Percentiles rank a stretch among this genome's conserved stretches.
These are phyloP conservation scores for Microcos paniculata DNA, from an alignment of 345 rosid genomes.

Conservation along the genomic window DNA sequence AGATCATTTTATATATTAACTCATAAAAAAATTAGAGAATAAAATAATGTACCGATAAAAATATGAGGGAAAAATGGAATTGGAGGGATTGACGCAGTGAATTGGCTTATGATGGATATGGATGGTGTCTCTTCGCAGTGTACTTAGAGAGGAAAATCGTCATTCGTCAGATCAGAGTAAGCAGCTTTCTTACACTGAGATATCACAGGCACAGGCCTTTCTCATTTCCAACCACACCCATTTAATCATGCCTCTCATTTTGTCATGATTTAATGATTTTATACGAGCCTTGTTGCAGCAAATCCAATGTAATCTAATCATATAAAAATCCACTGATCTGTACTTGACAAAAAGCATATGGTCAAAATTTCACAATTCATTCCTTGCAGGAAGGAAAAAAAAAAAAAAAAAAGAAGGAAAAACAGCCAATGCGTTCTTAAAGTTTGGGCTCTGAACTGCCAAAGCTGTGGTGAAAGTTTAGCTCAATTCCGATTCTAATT, in stretches of 20 bases:
- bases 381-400: neutral
- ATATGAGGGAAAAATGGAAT: neutral
- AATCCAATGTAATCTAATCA: neutral
- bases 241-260: neutral
- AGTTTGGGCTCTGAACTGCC: neutral
- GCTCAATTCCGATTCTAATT: neutral
- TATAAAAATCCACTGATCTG: neutral
- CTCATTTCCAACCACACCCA: neutral
- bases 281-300: neutral
- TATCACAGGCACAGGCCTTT: too few species aligned
- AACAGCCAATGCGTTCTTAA: neutral
- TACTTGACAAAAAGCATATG: neutral
- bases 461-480: too few species aligned
- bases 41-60: neutral
- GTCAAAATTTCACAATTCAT: neutral
- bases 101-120: too few species aligned
- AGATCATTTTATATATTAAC: too few species aligned
- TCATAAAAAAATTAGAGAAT: too few species aligned
- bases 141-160: too few species aligned
- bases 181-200: too few species aligned
- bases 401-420: neutral
- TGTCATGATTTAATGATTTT: neutral
- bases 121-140: too few species aligned
- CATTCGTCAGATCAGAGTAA: too few species aligned
- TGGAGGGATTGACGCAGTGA: too few species aligned